These are phyloP conservation scores for Ilex aquifolium DNA, from an alignment of 257 asterid species.

Conservation along the genomic window DNA sequence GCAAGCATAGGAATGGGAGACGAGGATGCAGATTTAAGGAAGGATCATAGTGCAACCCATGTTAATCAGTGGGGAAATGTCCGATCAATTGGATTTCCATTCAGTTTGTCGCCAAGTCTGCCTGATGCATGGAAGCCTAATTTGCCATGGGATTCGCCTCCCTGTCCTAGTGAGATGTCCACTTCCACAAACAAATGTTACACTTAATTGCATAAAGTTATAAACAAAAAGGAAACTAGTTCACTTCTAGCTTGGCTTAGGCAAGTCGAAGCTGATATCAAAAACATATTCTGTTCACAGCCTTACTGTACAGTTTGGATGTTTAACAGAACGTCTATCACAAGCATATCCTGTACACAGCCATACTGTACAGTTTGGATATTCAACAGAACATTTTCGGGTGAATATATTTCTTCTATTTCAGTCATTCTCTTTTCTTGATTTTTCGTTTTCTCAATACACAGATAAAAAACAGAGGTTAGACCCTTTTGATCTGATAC, in stretches of 20 bases:
- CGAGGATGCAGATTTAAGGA: background rate
- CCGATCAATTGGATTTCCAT: background rate
- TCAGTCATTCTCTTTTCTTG: background rate
- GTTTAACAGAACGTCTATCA: background rate
- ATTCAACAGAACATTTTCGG: background rate
- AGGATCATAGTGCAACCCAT: background rate
- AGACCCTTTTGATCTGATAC: no score
- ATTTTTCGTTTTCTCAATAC: background rate
- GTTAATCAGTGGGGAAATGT: background rate
- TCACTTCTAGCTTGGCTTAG: background rate
- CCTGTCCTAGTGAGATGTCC: conserved; percentile 3
- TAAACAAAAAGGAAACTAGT: background rate
- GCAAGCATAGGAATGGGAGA: background rate
- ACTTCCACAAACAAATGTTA: conserved; percentile 3
- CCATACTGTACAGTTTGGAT: background rate
- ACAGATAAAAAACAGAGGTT: no score
- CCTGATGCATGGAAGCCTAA: background rate
- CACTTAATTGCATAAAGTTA: background rate
- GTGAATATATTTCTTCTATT: background rate
- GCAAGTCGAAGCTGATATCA: background rate
- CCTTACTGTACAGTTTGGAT: background rate
- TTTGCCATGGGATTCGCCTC: conserved; percentile 5
- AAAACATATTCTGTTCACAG: background rate
- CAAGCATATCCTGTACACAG: background rate
- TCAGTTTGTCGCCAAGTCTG: background rate